Evolutionary conservation across 768 basidiomycete species (phyloP), one percentile per base, ranked within the genome.

Genomic region (Amanita thiersii): DNA sequence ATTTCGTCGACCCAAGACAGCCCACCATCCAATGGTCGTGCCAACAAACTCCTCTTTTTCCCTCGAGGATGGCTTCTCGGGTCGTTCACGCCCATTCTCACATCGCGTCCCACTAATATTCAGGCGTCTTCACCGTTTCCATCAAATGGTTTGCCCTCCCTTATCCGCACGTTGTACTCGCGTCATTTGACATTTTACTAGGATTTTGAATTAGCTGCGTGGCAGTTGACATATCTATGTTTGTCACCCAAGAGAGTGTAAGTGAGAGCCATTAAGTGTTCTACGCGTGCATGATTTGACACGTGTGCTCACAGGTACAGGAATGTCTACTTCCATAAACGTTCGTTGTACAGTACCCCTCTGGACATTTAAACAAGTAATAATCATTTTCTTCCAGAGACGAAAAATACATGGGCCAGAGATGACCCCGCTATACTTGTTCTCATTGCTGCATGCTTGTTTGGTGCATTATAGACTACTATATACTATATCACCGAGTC

Each of bases 301-400:
- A 36, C 40, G 37, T 30, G 14, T 33, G 20, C 7, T 6, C n/a
- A n/a, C 52, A 90, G 87, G 12, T 92, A 96, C 61, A 82, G 91
- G 37, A 94, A 97, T 62, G 93, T 96, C 5, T 98, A 97, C 59
- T 96, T 93, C 56, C 93, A 96, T 64, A 93, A 93, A 64, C 89
- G 93, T 93, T 56, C 55, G 81, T 62, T 17, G 19, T 37, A 23
- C 9, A 6, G 7, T 17, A 33, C 20, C 23, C 6, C 1, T 29
- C 10, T 44, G 12, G 8, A 32, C 30, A 45, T 11, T 25, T n/a
- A 17, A 30, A 43, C 18, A 26, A 39, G 46, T 25, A n/a, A n/a
- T n/a, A 20, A 31, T 21, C 4, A 37, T 29, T 31, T 32, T 7
- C 28, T 23, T 30, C 11, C 63, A 87, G 91, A 97, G 69, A 97